Percentiles rank a stretch among this genome's conserved stretches.
Conservation (phyloP, 2,329 filamentous ascomycete species). For the Clonostachys chloroleuca region DNA sequence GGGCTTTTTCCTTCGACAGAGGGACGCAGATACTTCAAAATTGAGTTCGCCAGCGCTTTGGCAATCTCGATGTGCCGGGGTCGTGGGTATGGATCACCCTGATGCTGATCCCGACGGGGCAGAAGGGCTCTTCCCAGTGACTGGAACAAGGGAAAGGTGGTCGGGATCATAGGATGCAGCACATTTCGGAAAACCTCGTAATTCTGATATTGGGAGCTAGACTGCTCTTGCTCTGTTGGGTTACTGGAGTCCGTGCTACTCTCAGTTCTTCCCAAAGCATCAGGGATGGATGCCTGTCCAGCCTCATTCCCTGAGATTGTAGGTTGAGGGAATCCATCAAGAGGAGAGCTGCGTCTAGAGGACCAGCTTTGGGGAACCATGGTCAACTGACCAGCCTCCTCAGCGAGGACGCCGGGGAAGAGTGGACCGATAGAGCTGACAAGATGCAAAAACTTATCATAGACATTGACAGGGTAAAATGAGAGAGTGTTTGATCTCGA, state of each 20-base stretch:
- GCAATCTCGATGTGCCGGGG: constrained; percentile 51
- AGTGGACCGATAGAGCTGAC: constrained; percentile 73
- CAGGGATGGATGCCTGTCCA: constrained; percentile 16
- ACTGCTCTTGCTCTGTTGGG: constrained; percentile 32
- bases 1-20: constrained; percentile 36
- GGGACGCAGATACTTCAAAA: constrained; percentile 61
- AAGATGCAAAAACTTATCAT: constrained; percentile 75
- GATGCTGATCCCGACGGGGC: constrained; percentile 56
- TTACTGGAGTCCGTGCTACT: constrained; percentile 8
- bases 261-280: constrained; percentile 19
- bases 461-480: constrained; percentile 75
- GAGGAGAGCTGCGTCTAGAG: not conserved
- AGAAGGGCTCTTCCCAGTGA: constrained; percentile 78
- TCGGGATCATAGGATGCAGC: constrained; percentile 72
- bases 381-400: constrained; percentile 73
- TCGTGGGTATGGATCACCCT: constrained; percentile 55
- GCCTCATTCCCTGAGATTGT: not conserved
- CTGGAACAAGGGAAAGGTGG: constrained; percentile 82
- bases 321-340: not conserved
- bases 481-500: constrained; percentile 57
- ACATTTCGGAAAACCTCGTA: constrained; percentile 72
- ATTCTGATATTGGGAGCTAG: constrained; percentile 58
- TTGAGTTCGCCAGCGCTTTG: constrained; percentile 64
- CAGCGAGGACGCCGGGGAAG: constrained; percentile 75
- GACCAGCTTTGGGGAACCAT: constrained; percentile 69